Evolutionary conservation across 768 basidiomycete genomes (phyloP).

Genomic region (Hericium coralloides): DNA sequence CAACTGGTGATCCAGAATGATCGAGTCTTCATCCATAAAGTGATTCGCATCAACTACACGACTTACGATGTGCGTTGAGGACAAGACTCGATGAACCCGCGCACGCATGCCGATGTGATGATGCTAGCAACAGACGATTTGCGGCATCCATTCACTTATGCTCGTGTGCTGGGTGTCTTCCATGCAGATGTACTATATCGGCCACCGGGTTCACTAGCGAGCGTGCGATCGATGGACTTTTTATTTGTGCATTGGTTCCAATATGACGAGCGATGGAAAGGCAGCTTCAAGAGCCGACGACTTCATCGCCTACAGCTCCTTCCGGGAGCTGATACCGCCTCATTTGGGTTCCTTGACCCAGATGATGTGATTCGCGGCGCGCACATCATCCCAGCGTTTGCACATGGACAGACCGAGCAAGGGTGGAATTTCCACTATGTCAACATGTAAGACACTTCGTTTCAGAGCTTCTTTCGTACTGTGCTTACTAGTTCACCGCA

Average conservation of each 20-base stretch:
- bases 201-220: background rate
- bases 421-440: background rate
- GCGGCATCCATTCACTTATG: conserved; percentile 23
- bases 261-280: conserved; percentile 3
- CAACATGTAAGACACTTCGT: background rate
- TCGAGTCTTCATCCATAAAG: conserved; percentile 15
- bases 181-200: conserved; percentile 18
- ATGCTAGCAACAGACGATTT: conserved; percentile 1
- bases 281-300: background rate
- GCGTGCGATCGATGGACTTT: conserved; percentile 21
- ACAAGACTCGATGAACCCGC: conserved; percentile 15
- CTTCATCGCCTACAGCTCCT: conserved; percentile 19
- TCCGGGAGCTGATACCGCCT: conserved; percentile 9
- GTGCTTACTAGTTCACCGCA: background rate
- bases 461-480: background rate
- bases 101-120: conserved; percentile 16
- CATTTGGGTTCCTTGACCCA: conserved; percentile 32
- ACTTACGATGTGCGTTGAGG: conserved; percentile 14
- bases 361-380: conserved; percentile 19
- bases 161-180: conserved; percentile 20
- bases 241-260: conserved; percentile 25
- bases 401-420: background rate
- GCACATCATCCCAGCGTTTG: conserved; percentile 29
- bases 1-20: conserved; percentile 8
- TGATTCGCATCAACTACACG: conserved; percentile 15